A percentile compares a stretch with the other conserved stretches of the same genome.
These are phyloP conservation scores for Aphanomyces stellatus DNA, from an alignment of 352 stramenopile species.

Conservation along the genomic window DNA sequence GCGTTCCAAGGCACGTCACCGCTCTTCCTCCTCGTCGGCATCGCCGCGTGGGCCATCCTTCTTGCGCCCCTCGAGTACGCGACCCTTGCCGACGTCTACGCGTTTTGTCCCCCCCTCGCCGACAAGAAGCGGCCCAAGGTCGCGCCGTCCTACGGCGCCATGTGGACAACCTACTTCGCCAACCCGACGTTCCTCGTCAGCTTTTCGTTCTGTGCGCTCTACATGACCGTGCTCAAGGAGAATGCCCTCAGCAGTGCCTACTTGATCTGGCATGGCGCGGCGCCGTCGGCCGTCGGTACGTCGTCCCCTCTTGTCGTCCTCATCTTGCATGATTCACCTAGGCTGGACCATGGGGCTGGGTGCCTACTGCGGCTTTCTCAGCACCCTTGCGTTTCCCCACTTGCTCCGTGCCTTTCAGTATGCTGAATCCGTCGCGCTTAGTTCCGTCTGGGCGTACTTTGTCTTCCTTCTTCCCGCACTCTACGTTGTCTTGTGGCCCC, in stretches of 20 bases:
- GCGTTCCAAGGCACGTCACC: slow-evolving; percentile 40
- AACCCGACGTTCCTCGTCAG: slow-evolving; percentile 49
- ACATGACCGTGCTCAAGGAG: slow-evolving; percentile 48
- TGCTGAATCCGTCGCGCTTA: slow-evolving; percentile 36
- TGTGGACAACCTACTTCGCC: slow-evolving; percentile 38
- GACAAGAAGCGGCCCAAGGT: slow-evolving; percentile 25
- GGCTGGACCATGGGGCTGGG: slow-evolving; percentile 27
- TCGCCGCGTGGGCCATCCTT: slow-evolving; percentile 67
- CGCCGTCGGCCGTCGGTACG: slow-evolving; percentile 31
- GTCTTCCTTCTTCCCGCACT: slow-evolving; percentile 31
- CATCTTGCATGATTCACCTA: not conserved
- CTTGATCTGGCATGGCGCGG: slow-evolving; percentile 43
- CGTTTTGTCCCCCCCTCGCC: slow-evolving; percentile 35
- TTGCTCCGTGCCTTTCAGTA: slow-evolving; percentile 27
- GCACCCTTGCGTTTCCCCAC: slow-evolving; percentile 38
- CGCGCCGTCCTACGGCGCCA: slow-evolving; percentile 24
- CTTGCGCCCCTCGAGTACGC: slow-evolving; percentile 62
- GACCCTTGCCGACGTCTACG: slow-evolving; percentile 60
- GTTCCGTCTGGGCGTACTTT: slow-evolving; percentile 48
- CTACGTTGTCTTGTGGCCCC: slow-evolving; percentile 28
- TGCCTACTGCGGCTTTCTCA: slow-evolving; percentile 36
- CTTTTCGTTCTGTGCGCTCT: slow-evolving; percentile 42
- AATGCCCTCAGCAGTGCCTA: slow-evolving; percentile 45
- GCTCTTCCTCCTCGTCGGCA: slow-evolving; percentile 12
- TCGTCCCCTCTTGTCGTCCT: slow-evolving; percentile 10